Evolutionary conservation across 78 protist species (phyloP), one percentile per base, ranked within the genome.

Genomic region (Pelomyxa schiedti): DNA sequence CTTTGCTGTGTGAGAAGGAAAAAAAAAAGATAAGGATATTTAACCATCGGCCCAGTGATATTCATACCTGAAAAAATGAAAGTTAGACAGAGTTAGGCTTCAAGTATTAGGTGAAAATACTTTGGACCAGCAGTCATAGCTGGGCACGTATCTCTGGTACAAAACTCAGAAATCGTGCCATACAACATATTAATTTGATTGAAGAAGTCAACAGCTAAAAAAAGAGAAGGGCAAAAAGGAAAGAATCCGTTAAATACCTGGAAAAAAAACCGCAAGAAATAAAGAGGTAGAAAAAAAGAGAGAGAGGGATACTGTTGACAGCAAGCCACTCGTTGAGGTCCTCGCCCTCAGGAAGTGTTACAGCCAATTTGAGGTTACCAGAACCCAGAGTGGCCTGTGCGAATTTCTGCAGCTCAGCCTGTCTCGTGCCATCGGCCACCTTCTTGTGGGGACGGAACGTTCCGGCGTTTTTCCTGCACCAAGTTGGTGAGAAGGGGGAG

Each of bases 41-140:
- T n/a, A n/a, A n/a, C n/a, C 97, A 40, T 95, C 96, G 0, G 95
- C 95, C 99, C 99, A 95, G 2, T 39, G 74, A 78, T 94, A 96
- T 76, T 94, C 97, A 72, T 81, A 93, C 72, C 78, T 86, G 39
- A 9, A 0, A 39, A 36, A 4, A n/a, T 32, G 5, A 69, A 8
- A 5, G 4, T 30, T 6, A 16, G 2, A 77, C 3, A 2, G 1
- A 22, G 71, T 3, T 4, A 8, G 68, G 58, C 83, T 47, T 76
- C 87, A 36, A 69, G 78, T 1, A 3, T 39, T 9, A 63, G 75
- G 24, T 1, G 0, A 1, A 0, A 24, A 1, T 29, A 79, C 87
- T 66, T 72, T 28, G 89, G 86, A 2, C 98, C 99, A 0, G 98
- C 97, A 1, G 82, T 64, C 98, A 97, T 95, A 5, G 79, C 86